Evolutionary conservation across 805 yeast species (phyloP).

Genomic region (Lachancea thermotolerans): DNA sequence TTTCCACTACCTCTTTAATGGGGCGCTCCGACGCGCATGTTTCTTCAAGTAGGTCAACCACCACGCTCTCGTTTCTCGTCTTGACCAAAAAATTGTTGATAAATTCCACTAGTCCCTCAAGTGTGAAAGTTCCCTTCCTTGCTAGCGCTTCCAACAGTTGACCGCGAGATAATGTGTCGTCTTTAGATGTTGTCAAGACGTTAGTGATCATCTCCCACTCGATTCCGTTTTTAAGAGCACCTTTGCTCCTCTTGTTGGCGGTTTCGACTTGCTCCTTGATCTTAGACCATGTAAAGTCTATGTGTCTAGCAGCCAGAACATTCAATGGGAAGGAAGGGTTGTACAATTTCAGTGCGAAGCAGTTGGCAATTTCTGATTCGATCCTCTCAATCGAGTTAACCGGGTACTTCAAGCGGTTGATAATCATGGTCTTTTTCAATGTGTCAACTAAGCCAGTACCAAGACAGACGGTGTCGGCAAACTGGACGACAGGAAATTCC

Average conservation of each 20-base stretch:
- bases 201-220: slow-evolving; percentile 24
- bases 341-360: slow-evolving; percentile 23
- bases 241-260: slow-evolving; percentile 24
- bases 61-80: slow-evolving; percentile 8
- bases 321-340: slow-evolving; percentile 16
- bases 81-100: slow-evolving; percentile 11
- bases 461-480: slow-evolving; percentile 14
- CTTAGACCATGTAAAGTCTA: slow-evolving; percentile 15
- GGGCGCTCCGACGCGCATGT: slow-evolving; percentile 18
- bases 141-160: slow-evolving; percentile 17
- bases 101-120: slow-evolving; percentile 14
- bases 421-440: slow-evolving; percentile 14
- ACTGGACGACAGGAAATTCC: slow-evolving; percentile 7
- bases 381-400: slow-evolving; percentile 17
- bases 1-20: slow-evolving; percentile 17
- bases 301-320: slow-evolving; percentile 8
- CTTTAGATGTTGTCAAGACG: slow-evolving; percentile 20
- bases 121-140: slow-evolving; percentile 11
- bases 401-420: slow-evolving; percentile 16
- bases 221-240: slow-evolving; percentile 19
- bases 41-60: slow-evolving; percentile 13
- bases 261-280: slow-evolving; percentile 14
- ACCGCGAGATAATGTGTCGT: slow-evolving; percentile 25
- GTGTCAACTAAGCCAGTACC: slow-evolving; percentile 11
- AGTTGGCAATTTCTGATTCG: slow-evolving; percentile 17